Base-by-base conservation (phyloP, 2,329 filamentous ascomycete genomes). In the Diaporthe sp. region DNA sequence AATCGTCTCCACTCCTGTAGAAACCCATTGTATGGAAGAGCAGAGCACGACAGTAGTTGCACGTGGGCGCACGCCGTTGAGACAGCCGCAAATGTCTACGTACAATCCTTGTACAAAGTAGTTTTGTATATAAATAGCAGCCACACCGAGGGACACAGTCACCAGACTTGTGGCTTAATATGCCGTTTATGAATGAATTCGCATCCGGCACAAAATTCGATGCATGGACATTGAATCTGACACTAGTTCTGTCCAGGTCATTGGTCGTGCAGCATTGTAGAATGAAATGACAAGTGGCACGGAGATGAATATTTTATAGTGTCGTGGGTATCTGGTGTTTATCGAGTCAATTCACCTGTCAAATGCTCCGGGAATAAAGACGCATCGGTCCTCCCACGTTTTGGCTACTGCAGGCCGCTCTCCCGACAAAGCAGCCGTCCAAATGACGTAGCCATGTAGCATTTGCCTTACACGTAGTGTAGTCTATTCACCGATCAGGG, bases 401-500 rank as follows among this genome's bases (percentile, higher is more conserved):
- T 67, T 22, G 9, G 31, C 39, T 68, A 19, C 22, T 68, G 46
- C 46, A 39, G 13, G 65, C 34, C 25, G 31, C 46, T 53, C 46
- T 37, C 46, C 46, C 46, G 31, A 68, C 5, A 9, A 34, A 39
- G 19, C 22, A n/a, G 2, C 28, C 65, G 34, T 37, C 25, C 60
- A 53, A 28, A 51, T 68, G 65, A 68, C 65, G 65, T 68, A 68
- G 31, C 28, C 28, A 25, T 3, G 39, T 65, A 44, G 37, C 39
- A 44, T 65, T 28, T 65, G 60, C 31, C 3, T 37, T 60, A 22
- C 55, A 58, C 55, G 46, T 49, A 39, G 28, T 39, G 46, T 49
- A 39, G 28, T 42, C 22, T 49, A 39, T 42, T 42, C 22, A 25
- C 46, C 46, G 65, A 34, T 34, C n/a, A 12, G 15, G 22, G 65